Evolutionary conservation across 192 early-diverging fungal genomes (phyloP).

Genomic region (Spinellus fusiger): DNA sequence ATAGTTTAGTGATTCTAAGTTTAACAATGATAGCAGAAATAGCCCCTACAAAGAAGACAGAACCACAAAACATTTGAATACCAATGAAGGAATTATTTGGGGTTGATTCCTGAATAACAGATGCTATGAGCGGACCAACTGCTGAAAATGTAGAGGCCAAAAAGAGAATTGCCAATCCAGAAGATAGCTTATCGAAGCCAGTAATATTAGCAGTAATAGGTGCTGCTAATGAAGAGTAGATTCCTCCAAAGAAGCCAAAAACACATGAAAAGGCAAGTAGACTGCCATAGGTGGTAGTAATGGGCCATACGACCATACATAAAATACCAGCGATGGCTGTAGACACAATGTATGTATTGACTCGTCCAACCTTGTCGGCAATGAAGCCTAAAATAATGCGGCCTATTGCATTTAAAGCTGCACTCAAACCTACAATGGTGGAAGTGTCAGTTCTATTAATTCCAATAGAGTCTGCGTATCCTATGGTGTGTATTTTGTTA

Average conservation of each 20-base stretch:
- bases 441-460: constrained; percentile 8
- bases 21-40: no score
- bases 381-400: constrained; percentile 19
- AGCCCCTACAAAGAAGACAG: constrained; percentile 15
- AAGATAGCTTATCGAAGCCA: constrained; percentile 17
- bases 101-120: constrained; percentile 17
- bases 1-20: no score
- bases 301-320: constrained; percentile 20
- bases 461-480: constrained; percentile 12
- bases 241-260: constrained; percentile 26
- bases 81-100: constrained; percentile 10
- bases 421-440: constrained; percentile 13
- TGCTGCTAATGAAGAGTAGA: constrained; percentile 23
- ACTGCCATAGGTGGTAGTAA: constrained; percentile 14
- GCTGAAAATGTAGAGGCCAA: constrained; percentile 7
- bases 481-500: not conserved
- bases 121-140: constrained; percentile 20
- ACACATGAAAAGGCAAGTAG: constrained; percentile 26
- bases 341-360: constrained; percentile 23
- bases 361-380: constrained; percentile 23
- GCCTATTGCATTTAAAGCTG: constrained; percentile 25
- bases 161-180: constrained; percentile 20
- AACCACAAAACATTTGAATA: constrained; percentile 26
- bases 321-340: constrained; percentile 13
- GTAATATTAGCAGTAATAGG: constrained; percentile 27